Base-by-base conservation (phyloP, 805 yeast species). In the Maudiozyma serrabonitensis region DNA sequence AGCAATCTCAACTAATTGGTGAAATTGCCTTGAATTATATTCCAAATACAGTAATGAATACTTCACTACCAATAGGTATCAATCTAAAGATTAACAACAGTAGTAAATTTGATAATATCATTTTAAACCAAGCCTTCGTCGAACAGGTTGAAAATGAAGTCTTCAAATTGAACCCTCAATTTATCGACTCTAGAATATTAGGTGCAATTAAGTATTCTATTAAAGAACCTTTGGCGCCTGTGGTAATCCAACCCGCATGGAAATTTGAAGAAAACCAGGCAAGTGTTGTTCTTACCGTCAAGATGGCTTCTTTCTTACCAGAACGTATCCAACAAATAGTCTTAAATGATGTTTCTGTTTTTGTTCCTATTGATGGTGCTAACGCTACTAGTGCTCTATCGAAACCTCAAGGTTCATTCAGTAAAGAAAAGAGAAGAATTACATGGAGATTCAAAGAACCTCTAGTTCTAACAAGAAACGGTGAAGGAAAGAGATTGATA, bases 341-440 rank as follows among this genome's bases (percentile, higher is more conserved):
- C 0, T 54, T 73, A 54, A 69, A 69, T 16, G 70, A 69, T 46
- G 60, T 72, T 21, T 57, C 62, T 2, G 70, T 79, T 6, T 64
- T 69, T 31, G 73, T 87, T 43, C 71, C 81, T n/a, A 80, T 84
- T 56, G 70, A 74, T 16, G 84, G 82, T 37, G 82, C 85, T 11
- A 75, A 79, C 16, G 75, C 84, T 3, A 70, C 81, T 1, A 74
- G 82, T 19, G 97, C 96, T 0, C 81, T 89, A 53, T 84, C 95
- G 3, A 87, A 86, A 63, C 99, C 99, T 5, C 82, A 85, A 49
- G 98, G 97, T 50, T 79, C 95, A 1, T 91, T 89, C 73, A 87
- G 84, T 67, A 84, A 80, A 60, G 97, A 89, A 47, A 82, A 80
- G 61, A 83, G 80, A 56, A 79, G 97, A 67, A 82, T 93, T 50